Percentiles rank a stretch among this genome's conserved stretches.
These are phyloP conservation scores for Orbilia brochopaga DNA, from an alignment of 2,329 filamentous ascomycete genomes.

Conservation along the genomic window DNA sequence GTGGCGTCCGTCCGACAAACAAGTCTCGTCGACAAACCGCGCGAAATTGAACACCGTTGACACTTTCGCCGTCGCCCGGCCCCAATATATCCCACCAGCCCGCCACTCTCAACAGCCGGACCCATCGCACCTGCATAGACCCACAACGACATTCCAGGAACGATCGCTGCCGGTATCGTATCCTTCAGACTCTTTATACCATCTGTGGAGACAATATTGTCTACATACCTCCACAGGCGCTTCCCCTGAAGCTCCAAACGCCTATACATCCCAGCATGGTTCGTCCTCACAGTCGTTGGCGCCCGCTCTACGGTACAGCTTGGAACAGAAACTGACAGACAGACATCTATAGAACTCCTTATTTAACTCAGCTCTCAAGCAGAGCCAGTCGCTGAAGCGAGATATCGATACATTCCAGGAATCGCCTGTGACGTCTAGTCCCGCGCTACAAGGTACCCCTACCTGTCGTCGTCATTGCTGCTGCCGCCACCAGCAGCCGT, in stretches of 20 bases:
- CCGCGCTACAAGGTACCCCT: conserved; percentile 61
- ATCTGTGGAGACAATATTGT: background rate
- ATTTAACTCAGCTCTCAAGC: conserved; percentile 84
- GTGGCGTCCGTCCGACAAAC: conserved; percentile 10
- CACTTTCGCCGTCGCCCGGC: conserved; percentile 22
- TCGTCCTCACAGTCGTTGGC: background rate
- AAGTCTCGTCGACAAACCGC: conserved; percentile 9
- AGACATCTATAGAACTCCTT: conserved; percentile 69
- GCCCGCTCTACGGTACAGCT: background rate
- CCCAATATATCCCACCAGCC: conserved; percentile 1
- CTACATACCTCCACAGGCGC: background rate
- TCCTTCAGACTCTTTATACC: background rate
- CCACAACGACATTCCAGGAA: conserved; percentile 3
- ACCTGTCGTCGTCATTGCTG: background rate
- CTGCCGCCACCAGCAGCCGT: no score
- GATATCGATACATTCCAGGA: conserved; percentile 75
- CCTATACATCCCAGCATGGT: background rate
- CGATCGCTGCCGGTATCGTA: background rate
- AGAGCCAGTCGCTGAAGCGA: conserved; percentile 77
- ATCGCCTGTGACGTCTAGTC: conserved; percentile 65
- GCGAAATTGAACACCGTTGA: conserved; percentile 49
- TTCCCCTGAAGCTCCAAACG: background rate
- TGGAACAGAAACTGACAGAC: background rate
- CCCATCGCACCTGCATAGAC: conserved; percentile 1
- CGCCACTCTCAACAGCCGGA: background rate